These are phyloP conservation scores for Curvularia eragrostidis DNA, from an alignment of 2,329 filamentous ascomycete species.

Conservation along the genomic window DNA sequence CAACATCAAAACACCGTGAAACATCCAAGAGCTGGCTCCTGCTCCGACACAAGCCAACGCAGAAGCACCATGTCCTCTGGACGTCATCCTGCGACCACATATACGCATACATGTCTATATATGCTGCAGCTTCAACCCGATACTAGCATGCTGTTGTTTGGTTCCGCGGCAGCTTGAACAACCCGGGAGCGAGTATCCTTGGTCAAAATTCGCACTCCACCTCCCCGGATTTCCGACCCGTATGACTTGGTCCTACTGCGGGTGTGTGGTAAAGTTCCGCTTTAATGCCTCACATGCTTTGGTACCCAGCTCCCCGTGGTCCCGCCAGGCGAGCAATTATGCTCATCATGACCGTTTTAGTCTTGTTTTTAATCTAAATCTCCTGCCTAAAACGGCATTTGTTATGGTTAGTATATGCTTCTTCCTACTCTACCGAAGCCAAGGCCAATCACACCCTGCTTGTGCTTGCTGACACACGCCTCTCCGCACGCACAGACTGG, in stretches of 20 bases:
- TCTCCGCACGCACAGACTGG: conserved; percentile 17
- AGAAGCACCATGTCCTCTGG: neutral
- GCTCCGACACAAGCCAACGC: neutral
- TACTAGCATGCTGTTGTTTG: conserved; percentile 9
- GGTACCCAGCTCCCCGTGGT: neutral
- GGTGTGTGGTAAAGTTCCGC: neutral
- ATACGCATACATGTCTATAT: too few relatives aligned
- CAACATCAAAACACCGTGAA: neutral
- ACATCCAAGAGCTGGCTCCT: neutral
- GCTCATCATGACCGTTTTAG: neutral
- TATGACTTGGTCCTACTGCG: conserved; percentile 1
- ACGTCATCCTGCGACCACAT: neutral
- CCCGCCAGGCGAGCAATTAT: neutral
- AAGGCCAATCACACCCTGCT: conserved; percentile 12
- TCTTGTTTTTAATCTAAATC: neutral
- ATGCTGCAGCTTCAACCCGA: conserved; percentile 6
- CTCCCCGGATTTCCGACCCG: neutral
- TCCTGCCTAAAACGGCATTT: neutral
- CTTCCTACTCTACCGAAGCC: neutral
- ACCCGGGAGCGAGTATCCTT: conserved; percentile 3
- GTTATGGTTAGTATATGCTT: neutral
- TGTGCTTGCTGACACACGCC: conserved; percentile 17
- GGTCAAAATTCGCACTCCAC: conserved; percentile 9
- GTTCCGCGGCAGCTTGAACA: neutral
- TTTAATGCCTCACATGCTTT: conserved; percentile 11